A percentile compares a stretch with the other conserved stretches of the same genome.
Evolutionary conservation across 441 rosid species (phyloP).

Genomic region (Daphne laureola): DNA sequence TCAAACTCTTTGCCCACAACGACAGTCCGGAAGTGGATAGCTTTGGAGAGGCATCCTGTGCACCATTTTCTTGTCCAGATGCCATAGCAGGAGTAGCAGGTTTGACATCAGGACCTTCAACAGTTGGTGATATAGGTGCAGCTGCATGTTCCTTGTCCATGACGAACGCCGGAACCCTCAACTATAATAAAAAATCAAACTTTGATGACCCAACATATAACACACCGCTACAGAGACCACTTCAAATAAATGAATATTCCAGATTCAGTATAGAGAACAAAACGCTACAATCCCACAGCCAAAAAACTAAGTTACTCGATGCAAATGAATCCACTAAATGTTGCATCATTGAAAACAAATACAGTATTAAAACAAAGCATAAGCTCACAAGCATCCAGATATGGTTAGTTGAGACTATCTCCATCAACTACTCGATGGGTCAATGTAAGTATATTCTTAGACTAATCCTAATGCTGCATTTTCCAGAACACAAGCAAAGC

Average conservation of each 20-base stretch:
- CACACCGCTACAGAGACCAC: constrained; percentile 8
- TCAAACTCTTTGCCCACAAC: constrained; percentile 86
- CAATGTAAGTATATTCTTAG: too few species aligned
- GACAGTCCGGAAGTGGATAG: constrained; percentile 63
- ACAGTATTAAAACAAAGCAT: too few species aligned
- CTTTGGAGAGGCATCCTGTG: constrained; percentile 47
- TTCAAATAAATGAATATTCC: constrained; percentile 6
- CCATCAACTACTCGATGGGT: too few species aligned
- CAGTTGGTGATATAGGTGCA: constrained; percentile 31
- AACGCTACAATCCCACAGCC: too few species aligned
- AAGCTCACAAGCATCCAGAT: too few species aligned
- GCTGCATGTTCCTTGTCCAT: constrained; percentile 52
- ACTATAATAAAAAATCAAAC: constrained; percentile 14
- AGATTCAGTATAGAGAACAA: too few species aligned
- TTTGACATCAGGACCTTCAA: constrained; percentile 34
- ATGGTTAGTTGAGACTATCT: too few species aligned
- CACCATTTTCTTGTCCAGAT: constrained; percentile 32
- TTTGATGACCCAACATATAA: constrained; percentile 14
- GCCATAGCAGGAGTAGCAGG: constrained; percentile 26
- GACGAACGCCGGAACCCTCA: constrained; percentile 11
- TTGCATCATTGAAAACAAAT: too few species aligned
- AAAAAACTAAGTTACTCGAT: too few species aligned
- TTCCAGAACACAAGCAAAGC: too few species aligned
- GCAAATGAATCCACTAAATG: too few species aligned
- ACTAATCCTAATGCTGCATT: too few species aligned